Evolutionary conservation across 352 stramenopile species (phyloP).

Genomic region (Globisporangium megalacanthum): DNA sequence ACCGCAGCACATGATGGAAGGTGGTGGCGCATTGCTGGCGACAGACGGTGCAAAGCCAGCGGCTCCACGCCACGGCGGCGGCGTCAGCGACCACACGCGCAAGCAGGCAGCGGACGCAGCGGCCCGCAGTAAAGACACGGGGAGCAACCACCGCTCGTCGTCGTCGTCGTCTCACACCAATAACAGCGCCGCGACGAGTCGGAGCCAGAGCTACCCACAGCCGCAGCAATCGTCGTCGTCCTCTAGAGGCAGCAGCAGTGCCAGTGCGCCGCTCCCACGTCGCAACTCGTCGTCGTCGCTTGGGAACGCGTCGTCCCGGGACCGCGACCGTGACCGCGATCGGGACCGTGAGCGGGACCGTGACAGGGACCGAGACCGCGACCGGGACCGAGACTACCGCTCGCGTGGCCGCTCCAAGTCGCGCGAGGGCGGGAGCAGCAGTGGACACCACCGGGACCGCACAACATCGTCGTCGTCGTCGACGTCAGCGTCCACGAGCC

Average conservation of each 20-base stretch:
- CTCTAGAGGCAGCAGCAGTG: constrained; percentile 2
- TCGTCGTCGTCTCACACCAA: no score
- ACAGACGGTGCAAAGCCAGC: neutral
- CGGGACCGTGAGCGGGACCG: constrained; percentile 11
- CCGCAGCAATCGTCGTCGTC: constrained; percentile 12
- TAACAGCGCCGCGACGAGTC: neutral
- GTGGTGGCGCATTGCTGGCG: constrained; percentile 8
- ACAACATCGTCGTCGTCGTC: neutral
- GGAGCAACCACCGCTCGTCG: constrained; percentile 13
- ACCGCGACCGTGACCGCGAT: constrained; percentile 16
- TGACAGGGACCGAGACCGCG: constrained; percentile 18
- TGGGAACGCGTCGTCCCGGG: constrained; percentile 4
- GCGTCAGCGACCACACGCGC: constrained; percentile 9
- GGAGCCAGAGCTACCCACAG: constrained; percentile 11
- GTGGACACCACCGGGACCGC: constrained; percentile 1
- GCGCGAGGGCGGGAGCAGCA: constrained; percentile 18
- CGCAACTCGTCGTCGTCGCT: constrained; percentile 42
- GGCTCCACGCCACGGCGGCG: constrained; percentile 8
- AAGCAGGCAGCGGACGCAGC: constrained; percentile 6
- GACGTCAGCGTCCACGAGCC: constrained; percentile 24
- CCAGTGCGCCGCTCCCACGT: constrained; percentile 24
- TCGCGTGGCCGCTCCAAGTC: constrained; percentile 37
- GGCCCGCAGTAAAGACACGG: constrained; percentile 7
- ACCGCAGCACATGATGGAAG: constrained; percentile 14
- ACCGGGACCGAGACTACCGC: constrained; percentile 27